Evolutionary conservation across 257 asterid species (phyloP), one percentile per base, ranked within the genome.

Genomic region (Lycium barbarum): DNA sequence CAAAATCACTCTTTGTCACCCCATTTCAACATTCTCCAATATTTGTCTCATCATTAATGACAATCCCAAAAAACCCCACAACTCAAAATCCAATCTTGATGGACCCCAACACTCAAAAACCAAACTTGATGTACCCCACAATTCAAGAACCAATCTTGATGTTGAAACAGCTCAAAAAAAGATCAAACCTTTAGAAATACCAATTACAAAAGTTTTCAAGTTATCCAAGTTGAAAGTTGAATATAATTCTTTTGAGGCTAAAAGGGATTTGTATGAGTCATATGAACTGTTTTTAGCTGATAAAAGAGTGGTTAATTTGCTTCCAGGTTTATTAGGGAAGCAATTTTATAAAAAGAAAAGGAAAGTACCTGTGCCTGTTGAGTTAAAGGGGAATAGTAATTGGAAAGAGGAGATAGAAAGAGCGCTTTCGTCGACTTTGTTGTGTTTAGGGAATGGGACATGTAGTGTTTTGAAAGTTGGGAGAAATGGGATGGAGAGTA

Each of bases 371-470:
- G 90, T 92, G 86, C 93, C 96, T 2, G 89, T 94, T 84, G 93
- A 92, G 2, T 85, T 95, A 85, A 88, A 84, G 45, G 86, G 86
- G 6, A 90, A 85, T 26, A 84, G 92, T 49, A 86, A 63, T 3
- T 95, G 95, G 99, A 93, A 89, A 88, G 97, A 93, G 89, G 97
- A 93, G 92, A n/a, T n/a, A n/a, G n/a, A n/a, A n/a, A n/a, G n/a
- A n/a, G n/a, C n/a, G n/a, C n/a, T n/a, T n/a, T n/a, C n/a, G n/a
- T n/a, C n/a, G n/a, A n/a, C n/a, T n/a, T n/a, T n/a, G n/a, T n/a
- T n/a, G n/a, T n/a, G n/a, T n/a, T n/a, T n/a, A n/a, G n/a, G n/a
- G n/a, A n/a, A n/a, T n/a, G n/a, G n/a, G n/a, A n/a, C n/a, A n/a
- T n/a, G n/a, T n/a, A n/a, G n/a, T n/a, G n/a, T n/a, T n/a, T n/a